Evolutionary conservation across 257 asterid species (phyloP).

Genomic region (Jaltomata sinuosa): DNA sequence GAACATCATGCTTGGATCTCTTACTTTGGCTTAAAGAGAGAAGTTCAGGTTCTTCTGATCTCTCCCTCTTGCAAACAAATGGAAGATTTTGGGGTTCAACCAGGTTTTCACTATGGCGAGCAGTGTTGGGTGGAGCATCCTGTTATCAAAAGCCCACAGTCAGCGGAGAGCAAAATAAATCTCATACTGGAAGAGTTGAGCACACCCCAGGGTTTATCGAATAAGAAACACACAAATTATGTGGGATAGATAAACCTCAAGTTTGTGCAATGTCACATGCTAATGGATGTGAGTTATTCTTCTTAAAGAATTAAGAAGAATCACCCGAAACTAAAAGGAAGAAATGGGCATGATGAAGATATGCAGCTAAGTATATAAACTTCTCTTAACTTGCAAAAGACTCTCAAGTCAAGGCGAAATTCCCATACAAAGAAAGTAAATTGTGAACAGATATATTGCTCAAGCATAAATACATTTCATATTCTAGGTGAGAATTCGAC

Average conservation of each 20-base stretch:
- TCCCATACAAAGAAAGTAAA: neutral
- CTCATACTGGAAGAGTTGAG: neutral
- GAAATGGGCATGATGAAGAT: neutral
- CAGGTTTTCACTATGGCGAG: constrained; percentile 20
- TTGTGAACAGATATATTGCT: neutral
- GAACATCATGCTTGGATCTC: constrained; percentile 37
- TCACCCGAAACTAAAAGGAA: neutral
- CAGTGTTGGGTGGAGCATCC: constrained; percentile 39
- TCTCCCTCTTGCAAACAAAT: constrained; percentile 56
- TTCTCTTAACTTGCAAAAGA: neutral
- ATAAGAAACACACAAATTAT: neutral
- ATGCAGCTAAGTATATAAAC: neutral
- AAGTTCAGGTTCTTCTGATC: constrained; percentile 37
- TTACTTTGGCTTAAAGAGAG: constrained; percentile 40
- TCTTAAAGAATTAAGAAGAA: neutral
- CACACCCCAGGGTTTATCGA: neutral
- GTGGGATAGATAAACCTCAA: neutral
- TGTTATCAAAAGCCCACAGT: constrained; percentile 8
- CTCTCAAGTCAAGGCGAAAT: neutral
- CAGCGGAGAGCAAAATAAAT: neutral
- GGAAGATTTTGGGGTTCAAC: constrained; percentile 16
- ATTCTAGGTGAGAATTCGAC: neutral
- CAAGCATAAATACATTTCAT: neutral
- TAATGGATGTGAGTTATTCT: neutral
- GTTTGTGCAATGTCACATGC: neutral